Conservation (phyloP, 805 yeast genomes). For the Lachancea lanzarotensis region DNA sequence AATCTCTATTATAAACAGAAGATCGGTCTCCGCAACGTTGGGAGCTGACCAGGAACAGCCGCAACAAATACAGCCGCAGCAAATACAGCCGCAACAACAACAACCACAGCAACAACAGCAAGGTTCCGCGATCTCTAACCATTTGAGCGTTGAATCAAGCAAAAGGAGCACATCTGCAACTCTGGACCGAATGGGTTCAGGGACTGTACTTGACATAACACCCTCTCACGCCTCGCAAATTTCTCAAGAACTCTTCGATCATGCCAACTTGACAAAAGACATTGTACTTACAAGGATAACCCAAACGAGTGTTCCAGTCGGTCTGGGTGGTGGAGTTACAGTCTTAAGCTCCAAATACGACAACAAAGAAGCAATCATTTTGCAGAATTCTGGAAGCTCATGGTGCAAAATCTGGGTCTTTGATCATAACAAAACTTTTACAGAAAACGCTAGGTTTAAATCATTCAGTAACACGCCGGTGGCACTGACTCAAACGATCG, state of each 20-base stretch:
- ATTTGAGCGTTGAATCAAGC: constrained; percentile 1
- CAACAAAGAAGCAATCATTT: constrained; percentile 55
- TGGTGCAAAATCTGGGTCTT: constrained; percentile 45
- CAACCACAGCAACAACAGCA: background rate
- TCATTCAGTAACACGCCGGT: constrained; percentile 25
- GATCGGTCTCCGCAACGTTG: constrained; percentile 15
- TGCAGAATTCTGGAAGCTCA: constrained; percentile 39
- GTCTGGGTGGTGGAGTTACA: constrained; percentile 30
- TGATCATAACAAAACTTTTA: constrained; percentile 22
- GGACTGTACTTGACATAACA: constrained; percentile 9
- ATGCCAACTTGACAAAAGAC: constrained; percentile 50
- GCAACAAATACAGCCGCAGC: constrained; percentile 1
- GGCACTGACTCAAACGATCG: constrained; percentile 9
- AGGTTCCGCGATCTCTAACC: constrained; percentile 23
- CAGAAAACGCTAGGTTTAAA: constrained; percentile 23
- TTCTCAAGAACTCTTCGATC: constrained; percentile 8
- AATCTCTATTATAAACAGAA: constrained; percentile 19
- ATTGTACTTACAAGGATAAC: constrained; percentile 61
- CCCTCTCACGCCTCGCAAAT: constrained; percentile 15
- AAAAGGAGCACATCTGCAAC: constrained; percentile 28
- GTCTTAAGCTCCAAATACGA: constrained; percentile 38
- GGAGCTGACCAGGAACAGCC: constrained; percentile 6
- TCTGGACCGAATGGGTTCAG: constrained; percentile 23
- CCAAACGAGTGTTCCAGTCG: constrained; percentile 31
- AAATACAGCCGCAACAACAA: background rate